phyloP scores from a whole-genome alignment of 108 stramenopile genomes.

The Cyclotella kingstonii region DNA sequence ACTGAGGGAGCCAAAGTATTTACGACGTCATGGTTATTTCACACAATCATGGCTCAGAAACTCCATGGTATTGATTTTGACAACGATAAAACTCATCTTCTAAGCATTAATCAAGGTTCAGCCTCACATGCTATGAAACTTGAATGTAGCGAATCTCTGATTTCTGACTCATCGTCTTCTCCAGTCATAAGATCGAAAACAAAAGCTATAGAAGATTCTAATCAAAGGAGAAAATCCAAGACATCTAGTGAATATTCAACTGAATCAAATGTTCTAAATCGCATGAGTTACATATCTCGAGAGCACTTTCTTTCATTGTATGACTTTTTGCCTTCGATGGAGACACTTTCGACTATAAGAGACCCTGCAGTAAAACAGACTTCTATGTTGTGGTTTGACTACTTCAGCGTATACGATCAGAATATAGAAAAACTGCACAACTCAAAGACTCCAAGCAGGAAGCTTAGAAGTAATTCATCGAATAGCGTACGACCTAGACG shows the following conservation, averaged over 20 bases:
- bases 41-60: slow-evolving; percentile 44
- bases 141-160: slow-evolving; percentile 13
- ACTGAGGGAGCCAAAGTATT: slow-evolving; percentile 24
- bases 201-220: neutral
- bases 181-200: neutral
- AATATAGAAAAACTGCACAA: neutral
- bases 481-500: slow-evolving; percentile 36
- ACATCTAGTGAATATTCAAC: slow-evolving; percentile 12
- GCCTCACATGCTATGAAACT: slow-evolving; percentile 46
- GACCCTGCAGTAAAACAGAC: slow-evolving; percentile 16
- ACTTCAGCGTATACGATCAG: slow-evolving; percentile 6
- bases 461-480: slow-evolving; percentile 3
- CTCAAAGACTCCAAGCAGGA: slow-evolving; percentile 5
- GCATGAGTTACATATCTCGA: neutral
- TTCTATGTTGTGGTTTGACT: slow-evolving; percentile 12
- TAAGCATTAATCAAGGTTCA: neutral
- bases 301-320: slow-evolving; percentile 14
- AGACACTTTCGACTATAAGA: slow-evolving; percentile 2
- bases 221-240: neutral
- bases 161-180: slow-evolving; percentile 9
- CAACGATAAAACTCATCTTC: neutral
- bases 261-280: neutral
- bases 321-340: slow-evolving; percentile 4
- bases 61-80: slow-evolving; percentile 12
- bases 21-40: slow-evolving; percentile 49